Evolutionary conservation across 176 grass and related monocot species (phyloP).

Genomic region (Raddia distichophylla): DNA sequence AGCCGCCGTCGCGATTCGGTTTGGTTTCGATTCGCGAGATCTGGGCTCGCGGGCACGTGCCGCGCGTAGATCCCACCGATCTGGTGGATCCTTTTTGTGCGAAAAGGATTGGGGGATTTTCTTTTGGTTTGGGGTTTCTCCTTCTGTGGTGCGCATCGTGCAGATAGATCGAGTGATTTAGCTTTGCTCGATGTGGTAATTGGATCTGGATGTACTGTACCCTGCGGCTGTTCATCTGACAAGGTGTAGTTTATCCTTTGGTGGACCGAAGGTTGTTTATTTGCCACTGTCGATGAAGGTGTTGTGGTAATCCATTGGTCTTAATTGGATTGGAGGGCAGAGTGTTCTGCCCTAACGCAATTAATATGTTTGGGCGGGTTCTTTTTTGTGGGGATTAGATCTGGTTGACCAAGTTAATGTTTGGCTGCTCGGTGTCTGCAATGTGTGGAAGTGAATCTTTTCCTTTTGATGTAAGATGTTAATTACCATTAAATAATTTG

Average conservation of each 20-base stretch:
- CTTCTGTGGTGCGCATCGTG: not conserved
- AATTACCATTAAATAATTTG: not conserved
- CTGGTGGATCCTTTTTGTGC: not conserved
- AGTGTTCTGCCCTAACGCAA: not conserved
- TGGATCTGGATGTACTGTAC: not conserved
- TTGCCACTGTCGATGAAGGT: not conserved
- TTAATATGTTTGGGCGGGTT: not conserved
- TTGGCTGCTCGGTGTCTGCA: not conserved
- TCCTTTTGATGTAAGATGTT: not conserved
- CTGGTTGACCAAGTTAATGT: not conserved
- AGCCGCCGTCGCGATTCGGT: not conserved
- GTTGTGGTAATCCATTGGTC: not conserved
- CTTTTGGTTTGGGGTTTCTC: not conserved
- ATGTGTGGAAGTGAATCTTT: not conserved
- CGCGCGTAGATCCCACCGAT: slow-evolving; percentile 29
- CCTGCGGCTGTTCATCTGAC: not conserved
- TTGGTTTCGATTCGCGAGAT: slow-evolving; percentile 29
- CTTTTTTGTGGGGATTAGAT: not conserved
- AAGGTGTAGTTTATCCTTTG: not conserved
- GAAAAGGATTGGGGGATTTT: not conserved
- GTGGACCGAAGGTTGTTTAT: not conserved
- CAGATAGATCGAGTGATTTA: not conserved
- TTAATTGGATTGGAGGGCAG: not conserved
- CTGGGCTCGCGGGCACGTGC: not conserved
- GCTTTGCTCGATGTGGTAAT: not conserved